Base-by-base conservation (phyloP, 2,329 filamentous ascomycete genomes). In the Beauveria rudraprayagi region DNA sequence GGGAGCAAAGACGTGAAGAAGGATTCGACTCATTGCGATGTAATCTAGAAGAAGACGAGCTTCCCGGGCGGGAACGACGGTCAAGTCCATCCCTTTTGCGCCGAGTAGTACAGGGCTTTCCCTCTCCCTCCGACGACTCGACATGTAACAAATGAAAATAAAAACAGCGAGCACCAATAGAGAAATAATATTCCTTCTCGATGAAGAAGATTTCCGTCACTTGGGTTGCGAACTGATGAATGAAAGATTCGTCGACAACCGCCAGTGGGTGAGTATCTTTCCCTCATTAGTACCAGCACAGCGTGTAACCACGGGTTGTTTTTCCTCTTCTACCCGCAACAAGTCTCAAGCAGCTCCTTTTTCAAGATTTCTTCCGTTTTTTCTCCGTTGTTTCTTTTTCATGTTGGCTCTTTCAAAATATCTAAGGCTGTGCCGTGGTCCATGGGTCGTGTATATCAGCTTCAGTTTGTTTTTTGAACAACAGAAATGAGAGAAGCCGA, bases 41-140 rank as follows among this genome's bases (percentile, higher is more conserved):
- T 16, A 16, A 44, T 24, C 7, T 11, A 53, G 66, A 67, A 69
- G 19, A 46, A n/a, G 7, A 55, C 50, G 30, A 28, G 28, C 47
- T 53, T 3, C 11, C 50, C 17, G 16, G 76, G 82, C 79, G 83
- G 88, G 87, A 6, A 88, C 83, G 88, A 92, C 91, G 87, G 80
- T 93, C 75, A 95, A 93, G 91, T 91, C 85, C 85, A 80, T 87
- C 89, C 87, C 84, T 11, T 37, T 83, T 24, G n/a, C 84, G 47
- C 46, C 43, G 84, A 84, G 82, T 81, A 86, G 82, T 86, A 94
- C 92, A 97, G 92, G 93, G 93, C 93, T 92, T 97, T 97, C 93
- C 92, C 92, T 91, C 88, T 78, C 64, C 64, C 88, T 78, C 63
- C 63, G 54, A 50, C 53, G 40, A 43, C 41, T 62, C 48, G 47